Evolutionary conservation across 2,329 filamentous ascomycete species (phyloP).

Genomic region (Scedosporium boydii): DNA sequence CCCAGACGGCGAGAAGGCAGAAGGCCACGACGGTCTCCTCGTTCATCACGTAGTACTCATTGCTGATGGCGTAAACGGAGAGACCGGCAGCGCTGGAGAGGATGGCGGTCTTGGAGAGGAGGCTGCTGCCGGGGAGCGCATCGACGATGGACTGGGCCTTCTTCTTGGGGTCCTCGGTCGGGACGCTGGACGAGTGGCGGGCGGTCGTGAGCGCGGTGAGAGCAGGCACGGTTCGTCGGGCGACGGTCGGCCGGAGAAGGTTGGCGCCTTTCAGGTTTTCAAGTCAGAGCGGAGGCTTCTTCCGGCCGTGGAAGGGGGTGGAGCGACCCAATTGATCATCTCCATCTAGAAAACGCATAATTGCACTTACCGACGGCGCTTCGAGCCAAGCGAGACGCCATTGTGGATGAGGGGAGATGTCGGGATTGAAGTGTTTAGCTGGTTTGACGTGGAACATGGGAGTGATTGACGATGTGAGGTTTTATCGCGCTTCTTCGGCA

Average conservation of each 20-base stretch:
- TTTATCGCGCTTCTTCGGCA: constrained; percentile 37
- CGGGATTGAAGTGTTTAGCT: constrained; percentile 36
- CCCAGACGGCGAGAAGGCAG: constrained; percentile 89
- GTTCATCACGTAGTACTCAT: constrained; percentile 99
- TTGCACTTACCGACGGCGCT: constrained; percentile 76
- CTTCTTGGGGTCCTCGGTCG: constrained; percentile 83
- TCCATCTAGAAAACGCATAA: constrained; percentile 7
- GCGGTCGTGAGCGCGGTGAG: constrained; percentile 56
- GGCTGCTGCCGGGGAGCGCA: constrained; percentile 79
- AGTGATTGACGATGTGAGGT: constrained; percentile 33
- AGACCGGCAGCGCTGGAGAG: constrained; percentile 87
- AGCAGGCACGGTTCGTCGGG: constrained; percentile 66
- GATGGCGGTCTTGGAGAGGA: constrained; percentile 93
- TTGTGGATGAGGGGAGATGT: constrained; percentile 55
- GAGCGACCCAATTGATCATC: constrained; percentile 19
- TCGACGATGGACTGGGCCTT: constrained; percentile 96
- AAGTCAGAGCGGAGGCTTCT: too few species aligned
- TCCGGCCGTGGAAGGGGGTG: constrained; percentile 14
- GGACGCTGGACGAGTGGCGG: constrained; percentile 68
- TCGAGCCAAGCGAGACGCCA: constrained; percentile 97
- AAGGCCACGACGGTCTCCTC: constrained; percentile 95
- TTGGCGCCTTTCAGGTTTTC: constrained; percentile 58
- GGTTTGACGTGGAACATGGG: constrained; percentile 33
- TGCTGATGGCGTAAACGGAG: constrained; percentile 92
- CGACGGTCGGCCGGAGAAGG: constrained; percentile 76